phyloP scores from a whole-genome alignment of 1,284 basidiomycete species.

The Trichosporon asahii region DNA sequence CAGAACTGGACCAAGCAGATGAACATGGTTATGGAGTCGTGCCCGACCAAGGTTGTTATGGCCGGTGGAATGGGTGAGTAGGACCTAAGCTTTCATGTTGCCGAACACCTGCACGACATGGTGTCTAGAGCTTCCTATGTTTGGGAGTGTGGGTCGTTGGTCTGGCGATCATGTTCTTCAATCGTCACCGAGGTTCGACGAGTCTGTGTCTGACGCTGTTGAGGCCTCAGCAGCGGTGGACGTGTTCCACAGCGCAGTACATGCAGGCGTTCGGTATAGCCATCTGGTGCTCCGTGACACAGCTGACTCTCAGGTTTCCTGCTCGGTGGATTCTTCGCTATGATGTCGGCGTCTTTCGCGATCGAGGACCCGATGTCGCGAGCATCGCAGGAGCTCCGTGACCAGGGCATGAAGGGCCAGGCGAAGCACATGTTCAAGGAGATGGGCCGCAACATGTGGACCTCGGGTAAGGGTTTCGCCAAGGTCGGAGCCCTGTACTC shows the following conservation, averaged over 20 bases:
- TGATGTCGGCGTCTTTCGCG: conserved; percentile 92
- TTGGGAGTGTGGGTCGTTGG: neutral
- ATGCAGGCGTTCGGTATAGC: no score
- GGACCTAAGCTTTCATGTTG: neutral
- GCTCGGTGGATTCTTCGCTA: conserved; percentile 89
- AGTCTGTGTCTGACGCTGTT: neutral
- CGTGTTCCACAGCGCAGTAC: no score
- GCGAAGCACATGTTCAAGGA: conserved; percentile 85
- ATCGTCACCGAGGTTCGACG: neutral
- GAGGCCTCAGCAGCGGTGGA: neutral
- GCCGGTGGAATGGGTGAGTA: conserved; percentile 73
- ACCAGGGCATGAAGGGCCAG: conserved; percentile 52
- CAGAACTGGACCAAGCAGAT: conserved; percentile 72
- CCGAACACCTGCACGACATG: neutral
- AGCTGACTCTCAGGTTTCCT: conserved; percentile 64
- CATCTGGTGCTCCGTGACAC: no score
- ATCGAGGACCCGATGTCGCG: conserved; percentile 90
- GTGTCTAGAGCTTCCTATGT: neutral
- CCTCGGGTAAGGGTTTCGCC: conserved; percentile 84
- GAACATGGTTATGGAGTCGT: conserved; percentile 72
- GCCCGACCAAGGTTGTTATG: conserved; percentile 72
- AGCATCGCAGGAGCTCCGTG: conserved; percentile 53
- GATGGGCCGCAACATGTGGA: conserved; percentile 91
- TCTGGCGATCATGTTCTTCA: neutral
- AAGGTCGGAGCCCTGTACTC: conserved; percentile 92